Evolutionary conservation across 139 green algal genomes (phyloP).

Genomic region (Pedinophyceae sp.): DNA sequence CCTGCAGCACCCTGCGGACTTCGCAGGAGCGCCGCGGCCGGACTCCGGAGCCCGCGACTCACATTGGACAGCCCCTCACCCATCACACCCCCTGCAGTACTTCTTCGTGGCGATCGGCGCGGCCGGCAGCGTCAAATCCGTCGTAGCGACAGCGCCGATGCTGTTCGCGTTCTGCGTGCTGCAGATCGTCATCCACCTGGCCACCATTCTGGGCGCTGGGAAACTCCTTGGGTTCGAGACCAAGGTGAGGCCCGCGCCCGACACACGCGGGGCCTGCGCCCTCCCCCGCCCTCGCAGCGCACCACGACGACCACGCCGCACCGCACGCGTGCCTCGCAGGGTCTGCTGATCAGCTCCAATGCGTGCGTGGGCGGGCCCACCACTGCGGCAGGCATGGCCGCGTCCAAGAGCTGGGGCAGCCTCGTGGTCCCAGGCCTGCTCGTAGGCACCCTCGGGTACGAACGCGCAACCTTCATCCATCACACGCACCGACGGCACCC

Average conservation of each 20-base stretch:
- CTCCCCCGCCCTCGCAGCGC: no score
- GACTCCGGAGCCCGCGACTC: background rate
- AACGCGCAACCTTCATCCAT: slow-evolving; percentile 22
- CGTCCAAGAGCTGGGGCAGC: slow-evolving; percentile 62
- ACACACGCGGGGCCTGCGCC: no score
- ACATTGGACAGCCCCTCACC: background rate
- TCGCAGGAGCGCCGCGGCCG: background rate
- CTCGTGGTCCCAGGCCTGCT: slow-evolving; percentile 65
- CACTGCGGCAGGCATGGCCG: slow-evolving; percentile 77
- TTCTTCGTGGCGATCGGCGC: slow-evolving; percentile 83
- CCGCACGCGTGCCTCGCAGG: no score
- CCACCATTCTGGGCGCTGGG: slow-evolving; percentile 38
- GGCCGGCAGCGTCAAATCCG: slow-evolving; percentile 45
- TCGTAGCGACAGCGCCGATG: slow-evolving; percentile 55
- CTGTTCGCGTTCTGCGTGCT: slow-evolving; percentile 73
- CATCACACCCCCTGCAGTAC: slow-evolving; percentile 24
- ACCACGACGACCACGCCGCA: no score
- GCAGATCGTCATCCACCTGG: slow-evolving; percentile 39
- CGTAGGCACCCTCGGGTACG: slow-evolving; percentile 70
- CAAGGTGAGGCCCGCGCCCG: no score
- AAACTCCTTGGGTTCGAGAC: slow-evolving; percentile 34
- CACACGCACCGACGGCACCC: no score
- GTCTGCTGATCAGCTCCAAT: slow-evolving; percentile 72
- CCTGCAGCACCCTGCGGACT: background rate
- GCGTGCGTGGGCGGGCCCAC: slow-evolving; percentile 82